Conservation (phyloP, 805 yeast genomes). For the Starmera dryadoides region DNA sequence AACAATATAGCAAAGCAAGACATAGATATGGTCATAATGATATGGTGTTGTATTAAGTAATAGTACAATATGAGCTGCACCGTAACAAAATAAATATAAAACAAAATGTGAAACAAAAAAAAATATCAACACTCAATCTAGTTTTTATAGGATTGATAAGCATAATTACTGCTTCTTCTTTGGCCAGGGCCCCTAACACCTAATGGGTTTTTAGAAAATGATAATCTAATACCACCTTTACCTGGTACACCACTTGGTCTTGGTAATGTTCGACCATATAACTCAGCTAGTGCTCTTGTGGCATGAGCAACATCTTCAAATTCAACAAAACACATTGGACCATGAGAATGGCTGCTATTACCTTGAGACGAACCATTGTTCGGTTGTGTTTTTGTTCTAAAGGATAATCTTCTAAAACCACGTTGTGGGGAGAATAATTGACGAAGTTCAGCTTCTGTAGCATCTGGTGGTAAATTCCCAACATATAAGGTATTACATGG, state of each 20-base stretch:
- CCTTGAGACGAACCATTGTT: constrained; percentile 24
- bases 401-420: constrained; percentile 89
- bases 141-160: constrained; percentile 7
- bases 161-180: constrained; percentile 29
- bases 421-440: constrained; percentile 80
- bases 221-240: constrained; percentile 91
- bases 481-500: constrained; percentile 97
- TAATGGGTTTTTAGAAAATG: constrained; percentile 92
- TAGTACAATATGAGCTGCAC: no score
- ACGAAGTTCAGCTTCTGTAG: constrained; percentile 87
- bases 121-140: neutral
- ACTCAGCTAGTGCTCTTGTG: constrained; percentile 86
- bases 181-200: constrained; percentile 81
- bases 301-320: constrained; percentile 95
- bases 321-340: constrained; percentile 99
- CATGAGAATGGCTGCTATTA: constrained; percentile 45
- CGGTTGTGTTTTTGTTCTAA: constrained; percentile 62
- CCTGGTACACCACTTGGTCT: constrained; percentile 61
- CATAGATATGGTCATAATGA: no score
- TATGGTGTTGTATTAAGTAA: no score
- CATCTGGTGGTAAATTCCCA: constrained; percentile 95
- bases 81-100: neutral
- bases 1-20: no score
- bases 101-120: neutral
- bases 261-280: constrained; percentile 88